Evolutionary conservation across 345 rosid species (phyloP), one percentile per base, ranked within the genome.

Genomic region (Arabidopsis suecica): DNA sequence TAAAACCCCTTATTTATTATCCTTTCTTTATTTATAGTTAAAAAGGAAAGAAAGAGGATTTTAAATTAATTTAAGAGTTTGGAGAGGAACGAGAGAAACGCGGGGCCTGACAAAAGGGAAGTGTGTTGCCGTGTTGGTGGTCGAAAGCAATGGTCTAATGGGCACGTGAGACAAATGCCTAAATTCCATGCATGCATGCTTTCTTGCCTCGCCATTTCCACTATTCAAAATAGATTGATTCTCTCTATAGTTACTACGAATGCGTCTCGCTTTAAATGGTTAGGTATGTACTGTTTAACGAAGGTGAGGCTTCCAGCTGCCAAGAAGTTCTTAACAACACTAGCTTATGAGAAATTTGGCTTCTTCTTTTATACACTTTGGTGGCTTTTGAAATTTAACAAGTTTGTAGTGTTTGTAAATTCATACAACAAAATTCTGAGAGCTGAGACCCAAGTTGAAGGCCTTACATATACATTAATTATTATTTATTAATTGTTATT

Each of bases 91-190:
- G 34, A 61, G 34, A 61, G 49, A 69, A 76, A 44, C 40, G 30
- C 49, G 63, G 60, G 57, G 53, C 18, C 61, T 44, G 59, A 69
- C 20, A 37, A 55, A 61, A 63, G 59, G 69, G 75, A 76, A 63
- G 3, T 50, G 68, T 67, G 61, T 66, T 65, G 45, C 61, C 8
- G 18, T 36, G 63, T 51, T 53, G 70, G 70, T 76, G 47, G 75
- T 76, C 40, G 70, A 76, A 69, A 76, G 64, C 50, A 68, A 61
- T 40, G 23, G 57, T 63, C 56, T 60, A 61, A 32, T 33, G 48
- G 49, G 63, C 56, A 75, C 63, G 68, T 69, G 59, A 76, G 80
- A 76, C 80, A 63, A 54, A 54, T 69, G 80, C 75, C 80, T 76
- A 76, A 42, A 76, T 65, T 69, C 65, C 71, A 63, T 76, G 70